Conservation (phyloP, 1,284 basidiomycete species). For the Moesziomyces antarcticus region DNA sequence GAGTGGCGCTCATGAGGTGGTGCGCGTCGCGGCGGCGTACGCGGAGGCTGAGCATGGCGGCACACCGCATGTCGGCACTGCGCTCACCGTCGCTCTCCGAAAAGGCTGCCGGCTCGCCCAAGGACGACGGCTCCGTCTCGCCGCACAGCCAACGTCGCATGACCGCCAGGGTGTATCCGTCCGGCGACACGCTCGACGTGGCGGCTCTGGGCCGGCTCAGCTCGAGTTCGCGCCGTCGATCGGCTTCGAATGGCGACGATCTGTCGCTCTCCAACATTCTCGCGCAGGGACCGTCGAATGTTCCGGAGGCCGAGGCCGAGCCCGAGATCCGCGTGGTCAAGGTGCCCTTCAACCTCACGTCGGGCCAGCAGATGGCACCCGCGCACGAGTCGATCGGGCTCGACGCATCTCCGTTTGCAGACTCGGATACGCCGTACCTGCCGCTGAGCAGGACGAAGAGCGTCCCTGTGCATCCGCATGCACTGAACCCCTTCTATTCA, state of each 20-base stretch:
- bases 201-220: constrained; percentile 4
- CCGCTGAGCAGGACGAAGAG: constrained; percentile 1
- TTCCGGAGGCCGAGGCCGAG: background rate
- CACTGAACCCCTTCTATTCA: constrained; percentile 8
- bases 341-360: background rate
- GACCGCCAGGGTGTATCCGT: background rate
- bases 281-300: background rate
- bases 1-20: constrained; percentile 12
- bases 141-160: constrained; percentile 1
- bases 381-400: background rate
- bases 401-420: background rate
- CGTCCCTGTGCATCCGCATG: background rate
- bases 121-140: background rate
- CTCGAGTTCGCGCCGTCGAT: constrained; percentile 6
- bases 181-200: constrained; percentile 4
- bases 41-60: constrained; percentile 2
- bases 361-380: background rate
- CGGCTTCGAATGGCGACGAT: background rate
- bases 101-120: background rate
- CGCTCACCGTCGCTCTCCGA: constrained; percentile 10
- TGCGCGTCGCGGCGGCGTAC: constrained; percentile 24
- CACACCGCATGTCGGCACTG: constrained; percentile 4
- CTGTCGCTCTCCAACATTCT: constrained; percentile 10
- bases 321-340: constrained; percentile 9
- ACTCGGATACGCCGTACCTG: background rate